phyloP scores from a whole-genome alignment of 2,329 filamentous ascomycete genomes.

The Fusarium redolens region DNA sequence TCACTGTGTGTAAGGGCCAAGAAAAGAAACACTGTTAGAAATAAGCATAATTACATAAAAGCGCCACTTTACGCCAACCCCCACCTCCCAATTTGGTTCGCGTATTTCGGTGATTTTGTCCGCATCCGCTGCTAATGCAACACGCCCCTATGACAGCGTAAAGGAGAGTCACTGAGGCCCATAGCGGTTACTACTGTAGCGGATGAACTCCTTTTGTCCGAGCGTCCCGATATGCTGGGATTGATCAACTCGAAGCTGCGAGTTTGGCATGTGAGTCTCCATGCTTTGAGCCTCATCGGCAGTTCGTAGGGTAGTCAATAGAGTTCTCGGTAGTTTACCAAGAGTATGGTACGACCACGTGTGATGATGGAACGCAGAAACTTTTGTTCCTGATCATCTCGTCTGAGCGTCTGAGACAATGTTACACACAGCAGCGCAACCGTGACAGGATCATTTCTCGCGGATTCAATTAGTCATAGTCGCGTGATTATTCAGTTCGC shows the following conservation, averaged over 20 bases:
- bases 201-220: not conserved
- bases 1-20: not conserved
- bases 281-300: not conserved
- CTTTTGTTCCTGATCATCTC: not conserved
- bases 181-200: not conserved
- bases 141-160: not conserved
- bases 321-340: not conserved
- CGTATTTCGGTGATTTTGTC: not conserved
- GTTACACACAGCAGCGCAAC: not conserved
- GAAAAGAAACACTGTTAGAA: not conserved
- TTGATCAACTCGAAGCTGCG: not conserved
- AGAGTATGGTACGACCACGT: not conserved
- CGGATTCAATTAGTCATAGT: not conserved
- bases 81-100: not conserved
- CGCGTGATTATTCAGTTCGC: rapidly evolving
- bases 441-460: not conserved
- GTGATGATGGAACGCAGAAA: not conserved
- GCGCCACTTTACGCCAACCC: not conserved
- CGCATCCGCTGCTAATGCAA: not conserved
- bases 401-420: not conserved
- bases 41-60: not conserved
- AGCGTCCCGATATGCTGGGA: not conserved
- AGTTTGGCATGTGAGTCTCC: not conserved
- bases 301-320: not conserved
- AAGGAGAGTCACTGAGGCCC: not conserved